phyloP scores from a whole-genome alignment of 495 filamentous ascomycete species.

The Aspergillus homomorphus region DNA sequence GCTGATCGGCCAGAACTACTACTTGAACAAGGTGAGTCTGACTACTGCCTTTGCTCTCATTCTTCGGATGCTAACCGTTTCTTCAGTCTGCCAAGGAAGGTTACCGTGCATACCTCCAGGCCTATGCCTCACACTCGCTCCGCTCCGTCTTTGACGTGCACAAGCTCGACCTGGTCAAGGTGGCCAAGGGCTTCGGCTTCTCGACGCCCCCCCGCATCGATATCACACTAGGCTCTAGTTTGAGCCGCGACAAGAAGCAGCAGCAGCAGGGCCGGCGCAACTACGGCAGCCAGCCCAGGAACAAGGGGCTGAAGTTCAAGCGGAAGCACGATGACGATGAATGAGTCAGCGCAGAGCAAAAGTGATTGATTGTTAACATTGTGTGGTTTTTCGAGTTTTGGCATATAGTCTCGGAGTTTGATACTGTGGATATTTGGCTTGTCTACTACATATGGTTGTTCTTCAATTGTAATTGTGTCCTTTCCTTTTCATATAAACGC shows the following conservation, averaged over 20 bases:
- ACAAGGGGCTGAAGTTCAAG: slow-evolving; percentile 47
- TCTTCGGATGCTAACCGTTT: slow-evolving; percentile 17
- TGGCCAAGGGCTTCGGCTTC: slow-evolving; percentile 94
- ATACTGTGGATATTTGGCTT: slow-evolving; percentile 10
- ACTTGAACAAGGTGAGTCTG: slow-evolving; percentile 73
- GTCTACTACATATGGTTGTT: slow-evolving; percentile 8
- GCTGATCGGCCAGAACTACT: slow-evolving; percentile 91
- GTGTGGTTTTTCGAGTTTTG: slow-evolving; percentile 6
- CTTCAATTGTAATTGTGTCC: not conserved
- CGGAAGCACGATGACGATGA: slow-evolving; percentile 26
- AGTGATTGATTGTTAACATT: slow-evolving; percentile 7
- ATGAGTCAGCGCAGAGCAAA: not conserved
- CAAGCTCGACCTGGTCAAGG: slow-evolving; percentile 88
- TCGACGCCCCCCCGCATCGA: slow-evolving; percentile 84
- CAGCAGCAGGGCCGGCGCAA: slow-evolving; percentile 65
- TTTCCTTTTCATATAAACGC: not conserved
- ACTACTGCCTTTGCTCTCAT: not conserved
- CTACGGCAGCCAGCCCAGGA: slow-evolving; percentile 71
- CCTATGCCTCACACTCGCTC: slow-evolving; percentile 87
- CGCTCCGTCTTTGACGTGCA: slow-evolving; percentile 90
- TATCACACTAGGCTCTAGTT: slow-evolving; percentile 79
- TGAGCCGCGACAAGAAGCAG: slow-evolving; percentile 83
- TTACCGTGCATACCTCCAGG: slow-evolving; percentile 84
- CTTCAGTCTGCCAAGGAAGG: slow-evolving; percentile 62
- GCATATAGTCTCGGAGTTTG: slow-evolving; percentile 16